phyloP scores from a whole-genome alignment of 352 stramenopile species.

The Elongisporangium prolatum region DNA sequence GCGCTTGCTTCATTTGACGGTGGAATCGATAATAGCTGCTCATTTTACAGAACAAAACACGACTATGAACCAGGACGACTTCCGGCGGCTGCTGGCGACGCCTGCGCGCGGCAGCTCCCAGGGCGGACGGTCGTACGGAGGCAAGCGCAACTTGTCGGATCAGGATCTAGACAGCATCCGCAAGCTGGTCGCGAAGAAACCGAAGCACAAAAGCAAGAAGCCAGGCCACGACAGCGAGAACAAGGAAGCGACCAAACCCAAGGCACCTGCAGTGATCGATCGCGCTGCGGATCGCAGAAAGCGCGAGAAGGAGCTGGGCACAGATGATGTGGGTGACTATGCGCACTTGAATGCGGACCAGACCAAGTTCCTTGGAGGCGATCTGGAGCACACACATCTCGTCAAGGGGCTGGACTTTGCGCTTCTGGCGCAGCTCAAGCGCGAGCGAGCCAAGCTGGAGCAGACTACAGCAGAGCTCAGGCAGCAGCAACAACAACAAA shows the following conservation, averaged over 20 bases:
- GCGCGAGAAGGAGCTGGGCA: constrained; percentile 21
- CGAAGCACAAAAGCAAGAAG: constrained; percentile 53
- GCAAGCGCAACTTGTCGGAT: constrained; percentile 54
- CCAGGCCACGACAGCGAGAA: constrained; percentile 8
- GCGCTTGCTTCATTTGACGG: not conserved
- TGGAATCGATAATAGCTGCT: not conserved
- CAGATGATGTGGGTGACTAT: constrained; percentile 45
- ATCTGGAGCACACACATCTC: constrained; percentile 83
- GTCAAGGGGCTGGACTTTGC: constrained; percentile 89
- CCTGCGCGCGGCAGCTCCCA: constrained; percentile 10
- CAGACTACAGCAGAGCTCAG: constrained; percentile 23
- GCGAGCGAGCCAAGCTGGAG: constrained; percentile 61
- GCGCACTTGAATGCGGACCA: constrained; percentile 62
- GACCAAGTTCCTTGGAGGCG: constrained; percentile 79
- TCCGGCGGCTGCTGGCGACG: constrained; percentile 48
- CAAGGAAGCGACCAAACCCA: not conserved
- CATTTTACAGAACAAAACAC: not conserved
- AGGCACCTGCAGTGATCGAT: constrained; percentile 38
- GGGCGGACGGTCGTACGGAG: constrained; percentile 24
- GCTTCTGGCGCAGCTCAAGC: constrained; percentile 82
- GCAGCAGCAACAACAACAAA: constrained; percentile 12
- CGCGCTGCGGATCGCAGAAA: constrained; percentile 59
- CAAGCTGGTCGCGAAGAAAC: constrained; percentile 54
- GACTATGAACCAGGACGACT: constrained; percentile 77
- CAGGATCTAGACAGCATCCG: constrained; percentile 39